These are phyloP conservation scores for Curvularia hawaiiensis DNA, from an alignment of 2,329 filamentous ascomycete species.

Conservation along the genomic window DNA sequence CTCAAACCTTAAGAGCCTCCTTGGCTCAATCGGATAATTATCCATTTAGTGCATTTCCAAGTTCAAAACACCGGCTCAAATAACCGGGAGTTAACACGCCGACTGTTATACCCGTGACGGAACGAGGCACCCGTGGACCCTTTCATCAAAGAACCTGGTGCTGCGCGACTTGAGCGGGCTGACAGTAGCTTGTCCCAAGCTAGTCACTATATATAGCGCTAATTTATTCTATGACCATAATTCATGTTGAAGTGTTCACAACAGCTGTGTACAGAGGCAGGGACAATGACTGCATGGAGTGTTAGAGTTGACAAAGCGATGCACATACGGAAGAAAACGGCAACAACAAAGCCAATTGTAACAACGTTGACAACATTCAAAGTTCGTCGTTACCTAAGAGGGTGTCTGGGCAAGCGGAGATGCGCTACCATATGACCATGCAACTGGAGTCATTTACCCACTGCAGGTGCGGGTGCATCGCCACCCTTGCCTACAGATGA, in stretches of 20 bases:
- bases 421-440: too few species aligned
- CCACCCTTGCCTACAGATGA: too few species aligned
- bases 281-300: too few species aligned
- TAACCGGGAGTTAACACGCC: neutral
- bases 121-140: neutral
- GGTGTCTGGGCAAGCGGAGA: too few species aligned
- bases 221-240: neutral
- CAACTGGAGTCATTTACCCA: too few species aligned
- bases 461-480: too few species aligned
- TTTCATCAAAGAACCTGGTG: neutral
- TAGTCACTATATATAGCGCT: neutral
- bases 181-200: neutral
- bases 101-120: neutral
- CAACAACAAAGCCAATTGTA: too few species aligned
- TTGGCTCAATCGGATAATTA: neutral
- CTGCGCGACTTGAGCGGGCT: neutral
- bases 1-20: neutral
- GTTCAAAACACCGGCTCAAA: neutral
- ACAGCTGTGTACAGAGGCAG: too few species aligned
- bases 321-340: too few species aligned
- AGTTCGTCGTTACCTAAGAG: too few species aligned
- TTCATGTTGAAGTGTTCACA: neutral
- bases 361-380: too few species aligned
- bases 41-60: neutral
- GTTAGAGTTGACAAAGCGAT: too few species aligned